A percentile compares a stretch with the other conserved stretches of the same genome.
Conservation (phyloP, 192 early-diverging fungal species). For the Anaeromyces robustus region DNA sequence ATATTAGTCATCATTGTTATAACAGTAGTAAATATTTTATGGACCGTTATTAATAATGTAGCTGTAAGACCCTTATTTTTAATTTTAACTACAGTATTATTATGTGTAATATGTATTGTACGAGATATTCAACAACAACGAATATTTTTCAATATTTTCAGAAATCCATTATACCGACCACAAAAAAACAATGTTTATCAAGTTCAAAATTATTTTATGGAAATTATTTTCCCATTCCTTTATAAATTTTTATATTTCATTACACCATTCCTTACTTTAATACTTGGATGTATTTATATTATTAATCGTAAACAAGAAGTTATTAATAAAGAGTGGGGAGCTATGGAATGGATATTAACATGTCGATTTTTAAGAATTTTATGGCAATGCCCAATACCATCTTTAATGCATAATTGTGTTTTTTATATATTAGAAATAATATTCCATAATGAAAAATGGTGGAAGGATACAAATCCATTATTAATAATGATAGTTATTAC, state of each 20-base stretch:
- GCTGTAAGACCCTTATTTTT: neutral
- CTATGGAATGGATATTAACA: neutral
- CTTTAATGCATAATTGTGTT: neutral
- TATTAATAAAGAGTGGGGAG: neutral
- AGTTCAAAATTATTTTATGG: neutral
- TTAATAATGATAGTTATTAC: neutral
- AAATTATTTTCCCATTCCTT: neutral
- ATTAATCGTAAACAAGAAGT: neutral
- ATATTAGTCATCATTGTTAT: neutral
- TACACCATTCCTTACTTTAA: neutral
- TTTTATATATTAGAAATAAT: neutral
- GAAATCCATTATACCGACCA: neutral
- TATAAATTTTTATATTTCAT: neutral
- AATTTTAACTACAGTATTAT: neutral
- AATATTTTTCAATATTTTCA: neutral
- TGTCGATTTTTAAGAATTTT: neutral
- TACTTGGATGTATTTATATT: neutral
- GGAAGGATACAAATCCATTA: neutral
- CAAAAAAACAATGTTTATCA: neutral
- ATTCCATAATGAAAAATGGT: neutral
- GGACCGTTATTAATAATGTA: neutral
- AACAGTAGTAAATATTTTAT: neutral
- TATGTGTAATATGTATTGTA: neutral
- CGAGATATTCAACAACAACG: neutral
- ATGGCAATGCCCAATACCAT: neutral